Evolutionary conservation across 768 basidiomycete species (phyloP).

Genomic region (Naganishia randhawae): DNA sequence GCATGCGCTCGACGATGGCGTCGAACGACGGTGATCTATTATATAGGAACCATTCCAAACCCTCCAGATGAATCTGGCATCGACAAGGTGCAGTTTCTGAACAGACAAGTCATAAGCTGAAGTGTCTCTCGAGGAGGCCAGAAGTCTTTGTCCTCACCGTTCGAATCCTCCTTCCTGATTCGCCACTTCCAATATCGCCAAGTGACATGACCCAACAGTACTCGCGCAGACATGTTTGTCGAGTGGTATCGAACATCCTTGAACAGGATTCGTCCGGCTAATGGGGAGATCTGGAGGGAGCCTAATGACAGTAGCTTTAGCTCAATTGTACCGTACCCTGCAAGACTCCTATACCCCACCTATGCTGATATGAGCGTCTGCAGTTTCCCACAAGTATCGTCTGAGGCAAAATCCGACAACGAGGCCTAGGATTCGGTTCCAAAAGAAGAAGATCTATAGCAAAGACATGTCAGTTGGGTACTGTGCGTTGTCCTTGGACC

Average conservation of each 20-base stretch:
- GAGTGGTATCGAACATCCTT: constrained; percentile 87
- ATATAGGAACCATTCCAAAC: constrained; percentile 88
- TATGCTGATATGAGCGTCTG: constrained; percentile 68
- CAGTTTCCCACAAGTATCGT: constrained; percentile 71
- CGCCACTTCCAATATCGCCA: constrained; percentile 93
- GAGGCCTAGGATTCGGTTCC: constrained; percentile 76
- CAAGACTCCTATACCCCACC: not conserved
- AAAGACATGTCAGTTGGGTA: not conserved
- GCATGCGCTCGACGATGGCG: constrained; percentile 73
- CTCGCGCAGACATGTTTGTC: constrained; percentile 79
- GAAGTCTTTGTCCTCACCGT: too few species aligned
- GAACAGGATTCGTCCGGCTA: constrained; percentile 80
- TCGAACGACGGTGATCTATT: constrained; percentile 88
- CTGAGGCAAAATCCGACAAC: constrained; percentile 66
- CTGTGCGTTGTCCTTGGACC: not conserved
- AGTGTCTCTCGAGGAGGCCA: too few species aligned
- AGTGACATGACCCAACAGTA: constrained; percentile 77
- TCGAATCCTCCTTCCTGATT: constrained; percentile 64
- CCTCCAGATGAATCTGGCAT: constrained; percentile 72
- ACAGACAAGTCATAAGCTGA: not conserved
- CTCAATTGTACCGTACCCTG: not conserved
- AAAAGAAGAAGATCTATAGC: constrained; percentile 64
- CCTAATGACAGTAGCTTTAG: constrained; percentile 54
- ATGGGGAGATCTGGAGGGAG: constrained; percentile 82
- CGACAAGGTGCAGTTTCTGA: constrained; percentile 59